A percentile compares a stretch with the other conserved stretches of the same genome.
Evolutionary conservation across 169 alveolate species (phyloP).

Genomic region (Cryptosporidium sp.): DNA sequence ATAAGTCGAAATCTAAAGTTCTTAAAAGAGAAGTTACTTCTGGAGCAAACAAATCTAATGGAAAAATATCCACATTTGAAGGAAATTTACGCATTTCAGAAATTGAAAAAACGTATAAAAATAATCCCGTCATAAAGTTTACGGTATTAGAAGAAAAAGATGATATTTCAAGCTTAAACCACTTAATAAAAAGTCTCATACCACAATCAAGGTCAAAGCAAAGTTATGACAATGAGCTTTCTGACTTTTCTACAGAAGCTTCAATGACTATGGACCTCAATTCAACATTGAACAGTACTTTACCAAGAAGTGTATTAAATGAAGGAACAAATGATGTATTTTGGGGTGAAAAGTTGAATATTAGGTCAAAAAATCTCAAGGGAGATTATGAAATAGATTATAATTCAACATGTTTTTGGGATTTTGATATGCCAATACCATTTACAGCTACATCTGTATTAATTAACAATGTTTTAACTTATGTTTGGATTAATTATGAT

Average conservation of each 20-base stretch:
- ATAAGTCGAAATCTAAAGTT: not conserved
- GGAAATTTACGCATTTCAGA: not conserved
- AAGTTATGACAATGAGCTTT: slow-evolving; percentile 2
- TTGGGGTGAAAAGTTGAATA: slow-evolving; percentile 61
- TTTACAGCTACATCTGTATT: slow-evolving; percentile 56
- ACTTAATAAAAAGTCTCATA: slow-evolving; percentile 30
- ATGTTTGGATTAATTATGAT: slow-evolving; percentile 64
- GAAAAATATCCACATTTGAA: not conserved
- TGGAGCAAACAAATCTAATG: not conserved
- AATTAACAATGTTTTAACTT: slow-evolving; percentile 59
- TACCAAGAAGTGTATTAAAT: slow-evolving; percentile 66
- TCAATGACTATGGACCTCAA: slow-evolving; percentile 9
- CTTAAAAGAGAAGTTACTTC: not conserved
- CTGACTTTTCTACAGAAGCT: slow-evolving; percentile 45
- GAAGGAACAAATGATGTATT: slow-evolving; percentile 64
- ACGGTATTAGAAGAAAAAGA: slow-evolving; percentile 42
- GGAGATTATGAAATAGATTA: slow-evolving; percentile 21
- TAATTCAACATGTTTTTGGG: slow-evolving; percentile 37
- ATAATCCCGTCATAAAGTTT: slow-evolving; percentile 13
- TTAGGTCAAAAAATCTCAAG: slow-evolving; percentile 8
- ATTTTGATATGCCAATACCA: slow-evolving; percentile 74
- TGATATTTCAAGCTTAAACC: slow-evolving; percentile 56
- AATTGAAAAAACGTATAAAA: not conserved
- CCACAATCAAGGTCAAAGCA: slow-evolving; percentile 23
- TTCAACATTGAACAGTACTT: not conserved